Conservation (phyloP, 2,329 filamentous ascomycete species). For the Cytospora chrysosperma region DNA sequence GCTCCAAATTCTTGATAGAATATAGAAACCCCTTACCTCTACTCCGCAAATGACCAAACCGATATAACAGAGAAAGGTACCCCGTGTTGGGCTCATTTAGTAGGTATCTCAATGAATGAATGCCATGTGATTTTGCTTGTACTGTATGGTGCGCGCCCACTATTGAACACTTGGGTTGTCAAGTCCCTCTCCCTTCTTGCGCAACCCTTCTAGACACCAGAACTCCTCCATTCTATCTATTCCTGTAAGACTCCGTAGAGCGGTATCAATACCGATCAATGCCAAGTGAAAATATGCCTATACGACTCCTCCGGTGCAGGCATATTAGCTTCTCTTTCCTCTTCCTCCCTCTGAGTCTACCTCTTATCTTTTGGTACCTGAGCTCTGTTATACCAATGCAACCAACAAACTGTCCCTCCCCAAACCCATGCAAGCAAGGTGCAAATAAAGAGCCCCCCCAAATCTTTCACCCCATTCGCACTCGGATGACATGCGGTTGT, state of each 20-base stretch:
- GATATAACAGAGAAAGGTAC: neutral
- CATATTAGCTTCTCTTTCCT: neutral
- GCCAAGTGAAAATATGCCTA: neutral
- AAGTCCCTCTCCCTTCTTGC: neutral
- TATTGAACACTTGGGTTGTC: neutral
- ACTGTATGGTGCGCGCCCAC: neutral
- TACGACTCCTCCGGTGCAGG: neutral
- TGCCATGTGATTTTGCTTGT: neutral
- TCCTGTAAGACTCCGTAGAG: neutral
- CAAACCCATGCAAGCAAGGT: too few species aligned
- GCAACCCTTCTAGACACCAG: neutral
- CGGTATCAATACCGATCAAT: neutral
- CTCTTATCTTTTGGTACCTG: too few species aligned
- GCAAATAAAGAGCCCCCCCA: too few species aligned
- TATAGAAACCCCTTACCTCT: constrained; percentile 23
- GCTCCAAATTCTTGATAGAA: constrained; percentile 22
- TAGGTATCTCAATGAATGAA: neutral
- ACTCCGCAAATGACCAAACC: constrained; percentile 11
- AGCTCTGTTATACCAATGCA: neutral
- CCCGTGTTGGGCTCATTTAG: neutral
- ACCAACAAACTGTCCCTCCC: neutral
- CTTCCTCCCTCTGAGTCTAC: neutral
- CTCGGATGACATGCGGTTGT: too few species aligned
- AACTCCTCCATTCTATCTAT: neutral
- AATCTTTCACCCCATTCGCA: too few species aligned